Evolutionary conservation across 306 rosid species (phyloP).

Genomic region (Lagenaria siceraria): DNA sequence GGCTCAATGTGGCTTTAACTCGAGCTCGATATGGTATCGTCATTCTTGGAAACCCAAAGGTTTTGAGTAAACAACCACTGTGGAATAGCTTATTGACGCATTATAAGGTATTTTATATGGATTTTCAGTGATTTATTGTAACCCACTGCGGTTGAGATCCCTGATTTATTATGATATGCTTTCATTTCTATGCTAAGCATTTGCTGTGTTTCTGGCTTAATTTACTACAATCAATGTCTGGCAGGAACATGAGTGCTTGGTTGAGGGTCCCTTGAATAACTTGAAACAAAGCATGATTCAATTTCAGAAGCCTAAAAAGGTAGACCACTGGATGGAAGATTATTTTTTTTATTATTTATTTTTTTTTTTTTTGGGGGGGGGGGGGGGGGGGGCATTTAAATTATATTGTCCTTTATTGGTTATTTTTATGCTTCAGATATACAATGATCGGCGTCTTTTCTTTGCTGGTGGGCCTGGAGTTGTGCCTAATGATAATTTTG

Average conservation of each 20-base stretch:
- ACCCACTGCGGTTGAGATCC: neutral
- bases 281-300: slow-evolving; percentile 99
- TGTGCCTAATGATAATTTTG: slow-evolving; percentile 57
- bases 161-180: neutral
- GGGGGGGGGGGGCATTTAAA: neutral
- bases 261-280: slow-evolving; percentile 93
- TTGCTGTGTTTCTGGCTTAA: neutral
- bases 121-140: neutral
- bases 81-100: slow-evolving; percentile 97
- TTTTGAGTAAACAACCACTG: slow-evolving; percentile 89
- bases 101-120: slow-evolving; percentile 59
- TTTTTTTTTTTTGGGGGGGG: no score
- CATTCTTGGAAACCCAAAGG: slow-evolving; percentile 96
- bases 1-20: slow-evolving; percentile 97
- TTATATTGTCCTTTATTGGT: neutral
- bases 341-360: no score
- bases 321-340: neutral
- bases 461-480: slow-evolving; percentile 92
- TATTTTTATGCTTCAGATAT: slow-evolving; percentile 39
- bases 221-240: neutral
- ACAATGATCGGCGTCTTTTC: slow-evolving; percentile 84
- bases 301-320: slow-evolving; percentile 99
- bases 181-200: neutral
- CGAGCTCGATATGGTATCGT: slow-evolving; percentile 99
- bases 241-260: slow-evolving; percentile 98